phyloP scores from a whole-genome alignment of 1,284 basidiomycete species.

The Leccinum subrobustum region DNA sequence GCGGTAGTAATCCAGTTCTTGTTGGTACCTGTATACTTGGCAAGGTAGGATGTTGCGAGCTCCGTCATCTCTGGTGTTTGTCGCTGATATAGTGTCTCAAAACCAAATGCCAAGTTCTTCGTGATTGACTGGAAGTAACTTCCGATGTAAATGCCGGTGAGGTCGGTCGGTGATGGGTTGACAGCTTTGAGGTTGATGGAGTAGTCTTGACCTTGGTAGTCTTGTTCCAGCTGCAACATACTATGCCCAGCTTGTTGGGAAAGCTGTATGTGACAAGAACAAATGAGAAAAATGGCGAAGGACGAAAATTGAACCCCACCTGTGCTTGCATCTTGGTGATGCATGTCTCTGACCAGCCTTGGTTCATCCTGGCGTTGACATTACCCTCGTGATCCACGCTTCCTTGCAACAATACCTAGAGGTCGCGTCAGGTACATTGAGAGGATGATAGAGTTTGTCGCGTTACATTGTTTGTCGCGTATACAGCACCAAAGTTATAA shows the following conservation, averaged over 20 bases:
- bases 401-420: conserved; percentile 89
- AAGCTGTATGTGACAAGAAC: conserved; percentile 41
- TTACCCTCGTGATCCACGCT: conserved; percentile 92
- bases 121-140: conserved; percentile 96
- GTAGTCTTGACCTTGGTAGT: conserved; percentile 89
- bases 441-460: not conserved
- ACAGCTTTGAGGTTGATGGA: conserved; percentile 86
- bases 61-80: conserved; percentile 76
- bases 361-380: conserved; percentile 88
- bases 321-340: conserved; percentile 91
- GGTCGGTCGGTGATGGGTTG: conserved; percentile 89
- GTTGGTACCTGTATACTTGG: conserved; percentile 76
- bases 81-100: conserved; percentile 87
- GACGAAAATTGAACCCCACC: conserved; percentile 45
- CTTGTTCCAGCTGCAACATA: conserved; percentile 94
- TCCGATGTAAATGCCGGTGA: conserved; percentile 93
- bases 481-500: conserved; percentile 96
- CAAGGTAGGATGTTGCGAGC: conserved; percentile 80
- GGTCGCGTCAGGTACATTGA: conserved; percentile 18
- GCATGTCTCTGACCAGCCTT: conserved; percentile 79
- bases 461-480: conserved; percentile 76
- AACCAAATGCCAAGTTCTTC: conserved; percentile 86
- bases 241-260: conserved; percentile 75
- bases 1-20: conserved; percentile 93
- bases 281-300: conserved; percentile 16